Evolutionary conservation across 345 rosid species (phyloP).

Genomic region (Dipteronia dyeriana): DNA sequence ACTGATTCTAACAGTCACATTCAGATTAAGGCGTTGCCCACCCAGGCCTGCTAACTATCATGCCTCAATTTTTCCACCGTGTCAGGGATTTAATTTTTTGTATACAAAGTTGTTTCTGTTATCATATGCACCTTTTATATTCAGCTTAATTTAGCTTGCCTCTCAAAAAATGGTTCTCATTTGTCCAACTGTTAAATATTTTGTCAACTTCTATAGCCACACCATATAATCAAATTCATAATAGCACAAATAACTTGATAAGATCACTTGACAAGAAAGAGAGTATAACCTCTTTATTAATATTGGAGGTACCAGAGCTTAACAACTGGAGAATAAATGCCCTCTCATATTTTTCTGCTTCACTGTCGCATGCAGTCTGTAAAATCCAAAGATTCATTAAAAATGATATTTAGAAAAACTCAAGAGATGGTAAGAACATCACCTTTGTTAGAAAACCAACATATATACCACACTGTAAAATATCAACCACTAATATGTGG

Average conservation of each 20-base stretch:
- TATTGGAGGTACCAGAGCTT: slow-evolving; percentile 46
- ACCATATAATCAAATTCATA: not conserved
- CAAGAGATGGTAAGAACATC: slow-evolving; percentile 3
- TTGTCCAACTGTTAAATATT: not conserved
- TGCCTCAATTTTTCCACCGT: not conserved
- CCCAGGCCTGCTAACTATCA: slow-evolving; percentile 58
- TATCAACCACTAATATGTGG: not conserved
- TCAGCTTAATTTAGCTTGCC: not conserved
- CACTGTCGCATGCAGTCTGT: slow-evolving; percentile 79
- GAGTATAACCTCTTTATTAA: slow-evolving; percentile 60
- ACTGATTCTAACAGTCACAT: slow-evolving; percentile 47
- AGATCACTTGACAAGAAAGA: slow-evolving; percentile 8
- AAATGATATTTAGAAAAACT: slow-evolving; percentile 13
- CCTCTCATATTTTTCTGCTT: slow-evolving; percentile 70
- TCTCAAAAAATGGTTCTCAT: not conserved
- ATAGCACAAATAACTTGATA: slow-evolving; percentile 5
- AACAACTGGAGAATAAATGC: slow-evolving; percentile 82
- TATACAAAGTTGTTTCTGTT: slow-evolving; percentile 9
- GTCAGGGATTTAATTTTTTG: slow-evolving; percentile 3
- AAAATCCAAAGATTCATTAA: slow-evolving; percentile 23
- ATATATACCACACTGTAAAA: not conserved
- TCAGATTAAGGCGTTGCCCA: slow-evolving; percentile 81
- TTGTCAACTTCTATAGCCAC: slow-evolving; percentile 3
- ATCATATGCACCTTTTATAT: not conserved
- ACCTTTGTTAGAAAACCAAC: not conserved